phyloP scores from a whole-genome alignment of 1,284 basidiomycete genomes.

The Trametes sp. region DNA sequence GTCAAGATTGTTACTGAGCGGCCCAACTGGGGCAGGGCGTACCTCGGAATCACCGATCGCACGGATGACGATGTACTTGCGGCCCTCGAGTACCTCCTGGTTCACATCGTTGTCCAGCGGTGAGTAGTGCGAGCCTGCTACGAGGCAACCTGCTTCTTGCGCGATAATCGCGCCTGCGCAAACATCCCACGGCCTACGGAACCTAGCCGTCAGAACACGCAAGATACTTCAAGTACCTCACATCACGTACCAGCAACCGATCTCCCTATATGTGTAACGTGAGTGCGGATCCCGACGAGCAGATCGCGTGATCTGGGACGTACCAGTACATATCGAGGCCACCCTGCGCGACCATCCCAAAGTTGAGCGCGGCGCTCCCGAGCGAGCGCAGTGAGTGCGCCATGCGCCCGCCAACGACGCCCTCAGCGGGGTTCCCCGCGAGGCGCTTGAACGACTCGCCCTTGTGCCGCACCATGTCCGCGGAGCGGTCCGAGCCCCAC shows the following conservation, averaged over 20 bases:
- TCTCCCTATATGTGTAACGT: no score
- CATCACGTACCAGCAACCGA: slow-evolving; percentile 84
- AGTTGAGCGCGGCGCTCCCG: slow-evolving; percentile 90
- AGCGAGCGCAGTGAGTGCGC: slow-evolving; percentile 85
- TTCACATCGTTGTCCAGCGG: slow-evolving; percentile 61
- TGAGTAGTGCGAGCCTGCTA: slow-evolving; percentile 71
- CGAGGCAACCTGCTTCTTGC: slow-evolving; percentile 85
- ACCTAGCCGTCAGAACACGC: neutral
- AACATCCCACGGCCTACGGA: slow-evolving; percentile 84
- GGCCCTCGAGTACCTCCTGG: slow-evolving; percentile 78
- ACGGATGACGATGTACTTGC: slow-evolving; percentile 88
- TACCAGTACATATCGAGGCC: slow-evolving; percentile 86
- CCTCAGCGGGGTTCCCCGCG: slow-evolving; percentile 73
- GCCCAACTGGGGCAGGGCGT: no score
- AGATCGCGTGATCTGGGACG: slow-evolving; percentile 30
- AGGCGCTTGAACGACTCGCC: slow-evolving; percentile 77
- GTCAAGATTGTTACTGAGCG: slow-evolving; percentile 4
- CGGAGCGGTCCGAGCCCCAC: slow-evolving; percentile 88
- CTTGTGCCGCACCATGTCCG: slow-evolving; percentile 69
- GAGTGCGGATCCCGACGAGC: no score
- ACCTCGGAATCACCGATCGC: slow-evolving; percentile 68
- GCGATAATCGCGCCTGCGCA: slow-evolving; percentile 94
- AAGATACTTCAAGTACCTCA: neutral
- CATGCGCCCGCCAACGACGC: slow-evolving; percentile 83
- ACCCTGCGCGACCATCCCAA: slow-evolving; percentile 84